phyloP scores from a whole-genome alignment of 1,284 basidiomycete genomes.

The Agaricales sp. region DNA sequence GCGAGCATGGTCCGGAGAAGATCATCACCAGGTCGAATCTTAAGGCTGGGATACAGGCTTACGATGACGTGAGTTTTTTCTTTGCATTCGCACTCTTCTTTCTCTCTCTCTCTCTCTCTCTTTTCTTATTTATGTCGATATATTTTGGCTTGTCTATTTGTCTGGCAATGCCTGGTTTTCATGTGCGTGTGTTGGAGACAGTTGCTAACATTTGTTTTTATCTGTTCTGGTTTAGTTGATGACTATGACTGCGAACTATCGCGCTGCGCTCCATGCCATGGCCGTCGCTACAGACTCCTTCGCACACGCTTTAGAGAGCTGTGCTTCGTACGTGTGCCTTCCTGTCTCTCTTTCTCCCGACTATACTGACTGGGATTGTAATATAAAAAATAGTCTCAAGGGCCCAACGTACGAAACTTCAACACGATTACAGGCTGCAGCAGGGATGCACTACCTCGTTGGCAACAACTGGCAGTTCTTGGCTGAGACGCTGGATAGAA shows the following conservation, averaged over 20 bases:
- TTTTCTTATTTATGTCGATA: constrained; percentile 6
- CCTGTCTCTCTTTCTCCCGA: not conserved
- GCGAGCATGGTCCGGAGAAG: constrained; percentile 59
- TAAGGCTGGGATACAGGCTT: constrained; percentile 67
- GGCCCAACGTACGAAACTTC: constrained; percentile 72
- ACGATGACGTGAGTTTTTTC: constrained; percentile 55
- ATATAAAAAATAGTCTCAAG: constrained; percentile 44
- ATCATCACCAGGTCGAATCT: constrained; percentile 78
- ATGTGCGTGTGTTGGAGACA: constrained; percentile 3
- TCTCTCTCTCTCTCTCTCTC: not conserved
- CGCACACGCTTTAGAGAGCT: constrained; percentile 78
- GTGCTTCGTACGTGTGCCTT: constrained; percentile 60
- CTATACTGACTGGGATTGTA: constrained; percentile 1
- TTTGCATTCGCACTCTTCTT: constrained; percentile 4
- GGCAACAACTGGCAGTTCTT: constrained; percentile 90
- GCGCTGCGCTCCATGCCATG: constrained; percentile 75
- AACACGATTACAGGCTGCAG: constrained; percentile 71
- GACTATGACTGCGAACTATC: constrained; percentile 73
- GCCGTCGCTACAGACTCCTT: constrained; percentile 80
- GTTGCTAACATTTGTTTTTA: constrained; percentile 8
- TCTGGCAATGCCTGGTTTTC: not conserved
- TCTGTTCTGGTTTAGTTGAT: constrained; percentile 66
- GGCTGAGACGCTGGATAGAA: constrained; percentile 82
- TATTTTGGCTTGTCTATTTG: no score
- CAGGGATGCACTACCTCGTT: constrained; percentile 86